Conservation (phyloP, 1,284 basidiomycete genomes). For the Moniliophthora roreri region DNA sequence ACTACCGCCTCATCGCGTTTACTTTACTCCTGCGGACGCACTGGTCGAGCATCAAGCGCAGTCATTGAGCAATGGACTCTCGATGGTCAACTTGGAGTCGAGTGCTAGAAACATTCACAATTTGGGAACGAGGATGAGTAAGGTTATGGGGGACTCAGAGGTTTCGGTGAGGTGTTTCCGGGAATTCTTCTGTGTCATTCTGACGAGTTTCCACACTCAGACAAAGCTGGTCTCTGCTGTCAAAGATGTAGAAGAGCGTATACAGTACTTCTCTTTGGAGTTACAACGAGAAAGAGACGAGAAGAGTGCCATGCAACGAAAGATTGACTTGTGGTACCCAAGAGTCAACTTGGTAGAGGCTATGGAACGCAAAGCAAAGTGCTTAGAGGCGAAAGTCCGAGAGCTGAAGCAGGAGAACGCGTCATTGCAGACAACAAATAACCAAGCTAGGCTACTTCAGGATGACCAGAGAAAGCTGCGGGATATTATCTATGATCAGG, state of each 20-base stretch:
- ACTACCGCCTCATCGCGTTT: slow-evolving; percentile 5
- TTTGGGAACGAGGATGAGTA: neutral
- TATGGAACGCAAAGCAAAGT: neutral
- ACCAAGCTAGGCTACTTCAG: neutral
- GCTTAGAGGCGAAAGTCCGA: slow-evolving; percentile 6
- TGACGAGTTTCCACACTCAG: neutral
- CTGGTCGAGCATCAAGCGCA: slow-evolving; percentile 1
- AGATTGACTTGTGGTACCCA: slow-evolving; percentile 11
- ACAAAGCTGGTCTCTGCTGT: slow-evolving; percentile 5
- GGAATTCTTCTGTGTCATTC: neutral
- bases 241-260: slow-evolving; percentile 9
- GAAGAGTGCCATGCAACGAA: slow-evolving; percentile 9
- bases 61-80: slow-evolving; percentile 1
- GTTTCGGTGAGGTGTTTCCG: slow-evolving; percentile 5
- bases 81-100: neutral
- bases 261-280: slow-evolving; percentile 2
- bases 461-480: slow-evolving; percentile 3
- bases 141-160: neutral
- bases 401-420: neutral
- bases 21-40: slow-evolving; percentile 7
- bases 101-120: neutral
- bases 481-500: neutral
- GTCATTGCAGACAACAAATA: neutral
- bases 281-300: slow-evolving; percentile 13
- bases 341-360: slow-evolving; percentile 1